Evolutionary conservation across 768 basidiomycete genomes (phyloP), one percentile per base, ranked within the genome.

Genomic region (Tremella yokohamensis): DNA sequence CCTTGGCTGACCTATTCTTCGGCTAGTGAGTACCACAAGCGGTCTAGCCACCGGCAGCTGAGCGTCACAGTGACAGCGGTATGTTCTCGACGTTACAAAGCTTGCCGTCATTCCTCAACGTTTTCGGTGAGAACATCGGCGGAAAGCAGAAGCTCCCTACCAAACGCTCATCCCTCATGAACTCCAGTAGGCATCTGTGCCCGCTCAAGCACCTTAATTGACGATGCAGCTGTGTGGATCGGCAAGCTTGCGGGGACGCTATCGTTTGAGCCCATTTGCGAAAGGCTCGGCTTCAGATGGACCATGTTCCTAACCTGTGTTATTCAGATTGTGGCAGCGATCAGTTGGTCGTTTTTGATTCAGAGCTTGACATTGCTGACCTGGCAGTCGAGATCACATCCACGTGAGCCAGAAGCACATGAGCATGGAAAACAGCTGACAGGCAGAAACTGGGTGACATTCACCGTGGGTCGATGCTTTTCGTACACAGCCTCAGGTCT

Each of bases 401-500:
- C 1, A 57, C 49, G 39, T 52, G 39, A 6, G 42, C 15, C 22
- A 45, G 8, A 6, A n/a, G 4, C 11, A 11, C 11, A 4, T 34
- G 11, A 4, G 29, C 29, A 4, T 7, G 13, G 12, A 16, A 2
- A 19, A 22, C 15, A 40, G 26, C 20, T 40, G 9, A 16, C 13
- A 8, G n/a, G 24, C 37, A 40, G 20, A 19, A 39, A 49, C 25
- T 64, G 63, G 63, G 53, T 54, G 9, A 15, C 53, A 40, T 67
- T 67, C 57, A 61, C 59, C 19, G 34, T 63, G 16, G 66, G 66
- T 25, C 63, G 61, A 15, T 34, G 56, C 18, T 38, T 62, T 0
- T 56, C 63, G 47, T 49, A 62, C 55, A 40, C 53, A 22, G 63
- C 54, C 42, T 57, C 61, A 24, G 66, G 66, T 47, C 52, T 59